Evolutionary conservation across 345 rosid genomes (phyloP), one percentile per base, ranked within the genome.

Genomic region (Dipteronia sinensis): DNA sequence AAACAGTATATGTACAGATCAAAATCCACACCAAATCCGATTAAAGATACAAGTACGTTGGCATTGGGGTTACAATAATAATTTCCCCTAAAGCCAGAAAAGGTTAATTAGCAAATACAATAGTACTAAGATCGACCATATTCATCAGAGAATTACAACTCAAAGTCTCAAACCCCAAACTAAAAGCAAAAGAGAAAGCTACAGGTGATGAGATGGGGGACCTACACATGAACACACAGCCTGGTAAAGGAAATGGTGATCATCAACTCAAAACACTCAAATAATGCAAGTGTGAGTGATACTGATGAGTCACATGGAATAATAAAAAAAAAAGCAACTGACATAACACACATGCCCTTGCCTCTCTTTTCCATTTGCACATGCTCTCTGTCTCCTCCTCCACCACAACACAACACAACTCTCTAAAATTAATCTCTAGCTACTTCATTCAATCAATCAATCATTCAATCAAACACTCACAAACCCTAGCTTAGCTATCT

Each of bases 341-440:
- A 80, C 87, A 83, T 16, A 66, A 78, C 61, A 79, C 88, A 81
- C 81, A 77, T 67, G 88, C 76, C 69, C 34, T 47, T 81, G 86
- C 86, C 81, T 70, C 86, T 4, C 27, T 59, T 59, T 59, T 64
- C 77, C 65, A 67, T 68, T 59, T 59, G 86, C 88, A 82, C 90
- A 82, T 85, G 88, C 87, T 71, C 16, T 77, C 77, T 80, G 84
- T 78, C 80, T 76, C 80, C 78, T 25, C 73, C 80, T 76, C 80
- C 78, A n/a, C 70, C 88, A 70, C 76, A 71, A 53, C 59, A 38
- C 34, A 31, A 34, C 38, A 42, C 69, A 72, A 69, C 7, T 23
- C 61, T 49, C 61, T 63, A 64, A 34, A 9, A 46, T 46, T 46
- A 46, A 46, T 46, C 51, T 15, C 64, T 29, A 40, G 46, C 47